Evolutionary conservation across 1,284 basidiomycete genomes (phyloP), one percentile per base, ranked within the genome.

Genomic region (Malassezia sp.): DNA sequence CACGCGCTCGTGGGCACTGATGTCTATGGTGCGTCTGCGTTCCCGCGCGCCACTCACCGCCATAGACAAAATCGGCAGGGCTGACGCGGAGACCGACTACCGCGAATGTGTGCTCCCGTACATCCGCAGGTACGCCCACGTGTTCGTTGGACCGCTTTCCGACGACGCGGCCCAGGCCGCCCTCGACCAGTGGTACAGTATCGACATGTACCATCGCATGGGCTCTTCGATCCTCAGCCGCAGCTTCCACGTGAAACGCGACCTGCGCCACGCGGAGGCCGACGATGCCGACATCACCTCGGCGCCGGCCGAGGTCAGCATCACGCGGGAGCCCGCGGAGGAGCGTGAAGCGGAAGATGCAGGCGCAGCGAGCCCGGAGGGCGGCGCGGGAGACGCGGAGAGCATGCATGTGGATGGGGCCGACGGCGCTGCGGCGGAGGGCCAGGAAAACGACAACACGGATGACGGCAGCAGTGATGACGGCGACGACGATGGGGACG

Each of bases 221-320:
- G 93, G 91, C 5, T 89, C 84, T 49, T 78, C 85, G n/a, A 85
- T 97, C 40, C 76, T 96, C 6, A 93, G 88, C 10, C 78, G 91
- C 34, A 86, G 84, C 61, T 93, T 93, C 70, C 79, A 79, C 30
- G 81, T 91, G 33, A 63, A 64, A 38, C 57, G 52, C 27, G 44
- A 47, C 17, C 20, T 38, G 15, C n/a, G 12, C 14, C 37, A 46
- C 12, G 52, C 39, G 2, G 48, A 54, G 29, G 24, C 29, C 8
- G 43, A 42, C 28, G 44, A 53, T 3, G 45, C 44, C 9, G 49
- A 52, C 11, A 42, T 46, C 23, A 15, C 38, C 11, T 52, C 38
- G 2, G 32, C 31, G 3, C 48, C 43, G 3, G 36, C 43, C 2
- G 44, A 42, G 21, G 49, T 41, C 8, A 37, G 44, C n/a, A 39